Percentiles rank a stretch among this genome's conserved stretches.
Conservation (phyloP, 495 filamentous ascomycete species). For the Trichoderma gamsii region DNA sequence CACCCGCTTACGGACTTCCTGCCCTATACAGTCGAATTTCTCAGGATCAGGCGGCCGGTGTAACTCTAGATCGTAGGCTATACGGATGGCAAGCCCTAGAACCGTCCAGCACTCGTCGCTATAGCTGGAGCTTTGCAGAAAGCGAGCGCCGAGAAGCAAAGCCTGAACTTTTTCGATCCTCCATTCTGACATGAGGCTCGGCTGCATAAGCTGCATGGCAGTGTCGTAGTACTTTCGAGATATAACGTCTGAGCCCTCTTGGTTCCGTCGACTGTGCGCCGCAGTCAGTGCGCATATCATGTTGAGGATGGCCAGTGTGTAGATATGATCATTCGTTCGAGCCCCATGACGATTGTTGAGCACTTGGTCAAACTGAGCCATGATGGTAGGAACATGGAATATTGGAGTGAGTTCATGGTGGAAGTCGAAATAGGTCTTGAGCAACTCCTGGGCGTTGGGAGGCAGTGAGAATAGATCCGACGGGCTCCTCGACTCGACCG, state of each 20-base stretch:
- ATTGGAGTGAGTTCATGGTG: slow-evolving; percentile 18
- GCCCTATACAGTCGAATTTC: slow-evolving; percentile 13
- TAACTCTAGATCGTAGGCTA: slow-evolving; percentile 34
- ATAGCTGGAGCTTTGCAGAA: slow-evolving; percentile 33
- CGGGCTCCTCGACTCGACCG: neutral
- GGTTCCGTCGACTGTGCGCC: slow-evolving; percentile 7
- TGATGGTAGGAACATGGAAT: slow-evolving; percentile 17
- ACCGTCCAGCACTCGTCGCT: slow-evolving; percentile 35
- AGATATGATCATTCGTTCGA: neutral
- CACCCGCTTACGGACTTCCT: slow-evolving; percentile 17
- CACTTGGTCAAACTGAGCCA: slow-evolving; percentile 16
- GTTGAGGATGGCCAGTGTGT: slow-evolving; percentile 17
- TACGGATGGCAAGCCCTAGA: slow-evolving; percentile 31
- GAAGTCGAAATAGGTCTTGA: slow-evolving; percentile 16
- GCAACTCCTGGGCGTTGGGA: slow-evolving; percentile 14
- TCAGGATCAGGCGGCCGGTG: slow-evolving; percentile 21
- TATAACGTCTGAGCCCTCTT: neutral
- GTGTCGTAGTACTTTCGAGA: slow-evolving; percentile 16
- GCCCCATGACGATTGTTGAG: neutral
- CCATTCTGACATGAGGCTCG: slow-evolving; percentile 17
- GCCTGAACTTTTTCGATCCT: slow-evolving; percentile 25
- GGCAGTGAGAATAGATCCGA: neutral
- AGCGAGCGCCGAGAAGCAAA: slow-evolving; percentile 31
- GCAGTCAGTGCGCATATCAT: slow-evolving; percentile 16
- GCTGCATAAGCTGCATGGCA: slow-evolving; percentile 16